These are phyloP conservation scores for Kwoniella heveanensis DNA, from an alignment of 768 basidiomycete genomes.

Conservation along the genomic window DNA sequence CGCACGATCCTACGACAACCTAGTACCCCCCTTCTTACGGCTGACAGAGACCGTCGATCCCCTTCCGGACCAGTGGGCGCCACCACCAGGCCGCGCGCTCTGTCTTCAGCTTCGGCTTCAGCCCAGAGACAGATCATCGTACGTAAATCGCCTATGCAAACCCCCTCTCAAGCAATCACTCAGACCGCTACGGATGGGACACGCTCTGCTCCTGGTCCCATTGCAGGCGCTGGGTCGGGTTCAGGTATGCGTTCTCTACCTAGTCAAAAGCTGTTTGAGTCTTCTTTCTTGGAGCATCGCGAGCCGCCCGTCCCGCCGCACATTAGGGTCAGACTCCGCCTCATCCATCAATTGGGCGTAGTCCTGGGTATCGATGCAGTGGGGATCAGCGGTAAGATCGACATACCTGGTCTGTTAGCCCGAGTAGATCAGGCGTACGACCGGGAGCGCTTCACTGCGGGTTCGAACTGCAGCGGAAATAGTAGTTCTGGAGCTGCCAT, in stretches of 20 bases:
- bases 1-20: conserved; percentile 33
- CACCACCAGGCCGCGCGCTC: conserved; percentile 9
- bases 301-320: conserved; percentile 40
- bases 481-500: not conserved
- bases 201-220: not conserved
- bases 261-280: conserved; percentile 17
- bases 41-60: not conserved
- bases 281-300: conserved; percentile 21
- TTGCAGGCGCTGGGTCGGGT: not conserved
- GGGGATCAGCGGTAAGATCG: conserved; percentile 34
- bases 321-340: conserved; percentile 35
- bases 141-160: conserved; percentile 3
- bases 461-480: not conserved
- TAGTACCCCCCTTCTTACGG: conserved; percentile 25
- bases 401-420: conserved; percentile 42
- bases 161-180: not conserved
- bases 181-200: not conserved
- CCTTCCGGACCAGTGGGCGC: not conserved
- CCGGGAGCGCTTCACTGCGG: conserved; percentile 2
- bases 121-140: conserved; percentile 5
- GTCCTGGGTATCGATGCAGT: conserved; percentile 36
- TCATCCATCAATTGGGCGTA: conserved; percentile 37
- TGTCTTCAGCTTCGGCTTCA: conserved; percentile 17
- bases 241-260: conserved; percentile 7
- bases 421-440: conserved; percentile 45